Evolutionary conservation across 164 flowering plant genomes (phyloP), one percentile per base, ranked within the genome.

Genomic region (Paratinospora sagittata): DNA sequence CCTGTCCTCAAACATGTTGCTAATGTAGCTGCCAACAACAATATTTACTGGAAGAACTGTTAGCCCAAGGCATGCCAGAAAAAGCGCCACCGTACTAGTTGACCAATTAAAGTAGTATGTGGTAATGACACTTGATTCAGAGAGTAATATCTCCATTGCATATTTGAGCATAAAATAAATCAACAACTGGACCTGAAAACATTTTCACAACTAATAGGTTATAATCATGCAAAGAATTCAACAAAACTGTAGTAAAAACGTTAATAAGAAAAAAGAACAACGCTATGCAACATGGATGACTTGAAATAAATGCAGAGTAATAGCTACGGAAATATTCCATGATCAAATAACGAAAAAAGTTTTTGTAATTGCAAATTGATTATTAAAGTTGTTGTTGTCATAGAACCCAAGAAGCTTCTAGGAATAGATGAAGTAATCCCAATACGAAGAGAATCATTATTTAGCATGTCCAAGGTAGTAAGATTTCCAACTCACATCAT

Each of bases 91-190:
- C 24, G 76, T 74, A 52, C 81, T 77, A 14, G 92, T 82, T 52
- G 97, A 83, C 97, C 97, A 89, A 57, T 70, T 66, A 73, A 91
- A 91, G 84, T 91, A 91, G 77, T 85, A 83, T 49, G 79, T 37
- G 0, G 97, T 91, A 68, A 91, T 68, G 70, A 91, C 88, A 76
- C 97, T 88, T 21, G 94, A 89, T 75, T 88, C 97, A 37, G 97
- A 83, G 26, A 91, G 84, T 70, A 91, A 76, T 67, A 89, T 82
- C 84, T 91, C 97, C 97, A 91, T 88, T 5, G 89, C 90, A 79
- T 88, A 91, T 76, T 91, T 91, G 74, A 91, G 97, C 97, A 91
- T 91, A 63, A 91, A 89, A 75, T 91, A 91, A 58, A 91, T 81
- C 66, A 87, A 73, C 26, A 89, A 74, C 72, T 91, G 97, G 67